Evolutionary conservation across 257 asterid genomes (phyloP), one percentile per base, ranked within the genome.

Genomic region (Orobanche coerulescens): DNA sequence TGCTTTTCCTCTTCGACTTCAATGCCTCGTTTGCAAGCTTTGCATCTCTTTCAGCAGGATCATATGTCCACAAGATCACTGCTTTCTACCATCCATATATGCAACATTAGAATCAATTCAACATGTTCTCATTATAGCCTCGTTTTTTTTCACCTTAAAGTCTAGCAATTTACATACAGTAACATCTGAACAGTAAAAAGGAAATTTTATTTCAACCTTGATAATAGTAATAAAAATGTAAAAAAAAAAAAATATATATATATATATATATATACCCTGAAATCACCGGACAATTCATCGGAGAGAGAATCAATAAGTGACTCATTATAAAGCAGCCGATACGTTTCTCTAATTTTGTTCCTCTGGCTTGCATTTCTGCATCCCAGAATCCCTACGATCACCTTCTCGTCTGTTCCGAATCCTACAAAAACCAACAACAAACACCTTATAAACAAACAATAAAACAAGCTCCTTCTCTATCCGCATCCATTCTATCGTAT

Each of bases 21-120:
- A 90, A 70, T n/a, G 93, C 90, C 61, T 75, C 81, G 12, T 84
- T 82, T 2, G 84, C 94, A 15, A 90, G 81, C 66, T 82, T 76
- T 4, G 95, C 95, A 51, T 90, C 95, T 72, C 95, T 82, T 65
- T 84, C 95, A 15, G 85, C 55, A 11, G 97, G 93, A 54, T 86
- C 94, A 23, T 75, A 78, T 13, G 81, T 64, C 95, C 95, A 87
- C 64, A 82, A 42, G 25, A 79, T n/a, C 60, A 86, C 81, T 0
- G 94, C 95, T 71, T 77, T 84, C 97, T 90, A 64, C 70, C 52
- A 54, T 31, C 14, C 62, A 26, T 23, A 26, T 85, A 88, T 1
- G 78, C 54, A 19, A 56, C 16, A 64, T 82, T 58, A 22, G 20
- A 30, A 51, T 39, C 61, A 74, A 33, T 74, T 37, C 65, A 36